Conservation (phyloP, 2,329 filamentous ascomycete genomes). For the Diaporthe velutina region DNA sequence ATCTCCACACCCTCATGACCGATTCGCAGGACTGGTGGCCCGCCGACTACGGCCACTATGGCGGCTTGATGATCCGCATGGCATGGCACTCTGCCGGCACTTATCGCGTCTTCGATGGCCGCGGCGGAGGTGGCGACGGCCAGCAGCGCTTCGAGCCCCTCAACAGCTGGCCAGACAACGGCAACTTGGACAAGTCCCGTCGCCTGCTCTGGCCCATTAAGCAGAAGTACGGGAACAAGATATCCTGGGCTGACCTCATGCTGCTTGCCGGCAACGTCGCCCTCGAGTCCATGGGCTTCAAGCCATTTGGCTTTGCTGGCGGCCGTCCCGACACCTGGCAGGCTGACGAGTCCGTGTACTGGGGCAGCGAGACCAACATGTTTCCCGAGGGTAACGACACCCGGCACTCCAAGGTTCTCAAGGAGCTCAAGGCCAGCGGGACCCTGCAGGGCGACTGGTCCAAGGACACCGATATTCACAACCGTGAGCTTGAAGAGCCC, state of each 20-base stretch:
- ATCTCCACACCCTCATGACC: slow-evolving; percentile 78
- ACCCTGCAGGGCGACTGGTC: slow-evolving; percentile 51
- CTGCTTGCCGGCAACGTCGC: slow-evolving; percentile 81
- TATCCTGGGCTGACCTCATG: slow-evolving; percentile 80
- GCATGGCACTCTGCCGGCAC: slow-evolving; percentile 86
- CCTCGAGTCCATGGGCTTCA: slow-evolving; percentile 79
- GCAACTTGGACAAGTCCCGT: slow-evolving; percentile 80
- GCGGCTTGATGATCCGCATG: slow-evolving; percentile 84
- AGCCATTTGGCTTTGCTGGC: slow-evolving; percentile 77
- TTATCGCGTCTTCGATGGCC: slow-evolving; percentile 81
- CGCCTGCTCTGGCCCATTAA: slow-evolving; percentile 83
- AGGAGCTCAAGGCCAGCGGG: slow-evolving; percentile 54
- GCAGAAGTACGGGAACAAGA: slow-evolving; percentile 84
- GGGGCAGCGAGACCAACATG: slow-evolving; percentile 81
- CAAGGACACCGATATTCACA: slow-evolving; percentile 64
- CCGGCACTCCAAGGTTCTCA: slow-evolving; percentile 70
- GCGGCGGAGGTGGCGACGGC: slow-evolving; percentile 79
- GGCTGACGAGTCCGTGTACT: slow-evolving; percentile 80
- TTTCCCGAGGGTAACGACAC: slow-evolving; percentile 74
- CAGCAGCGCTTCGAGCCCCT: slow-evolving; percentile 85
- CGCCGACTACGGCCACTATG: slow-evolving; percentile 85
- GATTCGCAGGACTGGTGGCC: slow-evolving; percentile 87
- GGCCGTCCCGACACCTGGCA: slow-evolving; percentile 79
- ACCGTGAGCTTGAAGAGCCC: slow-evolving; percentile 75
- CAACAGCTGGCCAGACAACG: slow-evolving; percentile 84